Evolutionary conservation across 2,329 filamentous ascomycete species (phyloP), one percentile per base, ranked within the genome.

Genomic region (Botryotinia convoluta): DNA sequence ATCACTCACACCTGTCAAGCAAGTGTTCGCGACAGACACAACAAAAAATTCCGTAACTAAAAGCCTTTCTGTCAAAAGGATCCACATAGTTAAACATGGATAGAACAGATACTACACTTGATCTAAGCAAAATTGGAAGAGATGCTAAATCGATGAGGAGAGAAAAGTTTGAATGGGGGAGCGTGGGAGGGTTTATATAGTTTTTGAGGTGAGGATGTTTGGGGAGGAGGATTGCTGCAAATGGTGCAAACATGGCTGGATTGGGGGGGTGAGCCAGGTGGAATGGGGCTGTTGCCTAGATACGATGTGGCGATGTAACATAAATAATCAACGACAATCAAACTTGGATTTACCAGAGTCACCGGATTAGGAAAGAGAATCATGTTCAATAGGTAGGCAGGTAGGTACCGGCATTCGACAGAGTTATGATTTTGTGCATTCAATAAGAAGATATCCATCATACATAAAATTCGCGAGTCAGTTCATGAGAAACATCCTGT

Each of bases 51-150:
- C 18, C 7, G 45, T 9, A 29, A 39, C 32, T 26, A n/a, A 20
- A 65, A 29, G 8, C 26, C 60, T 62, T 42, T 42, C 35, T 16
- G 26, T 3, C 18, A 45, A 69, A 37, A 89, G 90, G 91, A 92
- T 48, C 60, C 87, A 87, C 89, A 87, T 85, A 86, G 88, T 89
- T 88, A 89, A 89, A 88, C 88, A 90, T 86, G 89, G 88, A 72
- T 89, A 90, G 88, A 90, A 90, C 86, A 89, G 86, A 89, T 89
- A 89, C 87, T 88, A 89, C 87, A 88, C 84, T 87, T 87, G 86
- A 88, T 88, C 81, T 79, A 81, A 82, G 82, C 82, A 83, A 84
- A 84, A 83, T 83, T 84, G 84, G 83, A 57, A 86, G 87, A 87
- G 84, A 86, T 74, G 65, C 35, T 32, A 68, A 51, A 79, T 79